Conservation (phyloP, 2,329 filamentous ascomycete genomes). For the Leptosphaerulina australis region DNA sequence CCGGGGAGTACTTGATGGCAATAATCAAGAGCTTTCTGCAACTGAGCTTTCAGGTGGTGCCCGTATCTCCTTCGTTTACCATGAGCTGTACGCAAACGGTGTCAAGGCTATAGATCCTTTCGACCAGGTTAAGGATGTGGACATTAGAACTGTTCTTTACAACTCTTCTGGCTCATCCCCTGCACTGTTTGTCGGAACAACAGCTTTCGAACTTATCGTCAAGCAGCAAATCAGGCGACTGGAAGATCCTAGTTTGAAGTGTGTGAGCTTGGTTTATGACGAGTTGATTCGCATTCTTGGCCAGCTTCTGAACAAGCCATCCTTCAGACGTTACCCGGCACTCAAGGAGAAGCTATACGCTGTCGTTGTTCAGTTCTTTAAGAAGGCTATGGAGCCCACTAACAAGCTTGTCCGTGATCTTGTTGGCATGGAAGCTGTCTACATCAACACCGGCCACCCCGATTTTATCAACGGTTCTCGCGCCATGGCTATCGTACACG, state of each 20-base stretch:
- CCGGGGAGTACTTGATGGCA: conserved; percentile 92
- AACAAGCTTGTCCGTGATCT: conserved; percentile 96
- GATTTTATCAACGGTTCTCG: conserved; percentile 97
- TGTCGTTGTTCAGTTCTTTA: conserved; percentile 94
- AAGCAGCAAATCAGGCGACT: conserved; percentile 98
- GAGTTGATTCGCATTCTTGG: conserved; percentile 94
- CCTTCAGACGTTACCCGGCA: conserved; percentile 90
- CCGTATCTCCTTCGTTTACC: conserved; percentile 98
- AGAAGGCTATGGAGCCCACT: conserved; percentile 96
- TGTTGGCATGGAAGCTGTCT: conserved; percentile 93
- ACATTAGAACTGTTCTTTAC: conserved; percentile 95
- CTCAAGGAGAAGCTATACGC: conserved; percentile 96
- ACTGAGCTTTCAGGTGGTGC: conserved; percentile 94
- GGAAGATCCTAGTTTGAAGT: conserved; percentile 96
- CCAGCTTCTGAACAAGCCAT: conserved; percentile 83
- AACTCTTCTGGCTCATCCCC: conserved; percentile 99
- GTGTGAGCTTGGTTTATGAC: conserved; percentile 95
- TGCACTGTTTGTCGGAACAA: conserved; percentile 94
- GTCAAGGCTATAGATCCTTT: conserved; percentile 98
- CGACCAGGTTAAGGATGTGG: conserved; percentile 94
- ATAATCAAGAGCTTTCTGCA: conserved; percentile 94
- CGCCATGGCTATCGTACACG: conserved; percentile 97
- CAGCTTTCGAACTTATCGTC: conserved; percentile 97
- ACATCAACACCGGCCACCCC: conserved; percentile 97
- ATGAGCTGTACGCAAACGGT: conserved; percentile 96